Conservation (phyloP, 2,329 filamentous ascomycete genomes). For the Microascus cirrosus region DNA sequence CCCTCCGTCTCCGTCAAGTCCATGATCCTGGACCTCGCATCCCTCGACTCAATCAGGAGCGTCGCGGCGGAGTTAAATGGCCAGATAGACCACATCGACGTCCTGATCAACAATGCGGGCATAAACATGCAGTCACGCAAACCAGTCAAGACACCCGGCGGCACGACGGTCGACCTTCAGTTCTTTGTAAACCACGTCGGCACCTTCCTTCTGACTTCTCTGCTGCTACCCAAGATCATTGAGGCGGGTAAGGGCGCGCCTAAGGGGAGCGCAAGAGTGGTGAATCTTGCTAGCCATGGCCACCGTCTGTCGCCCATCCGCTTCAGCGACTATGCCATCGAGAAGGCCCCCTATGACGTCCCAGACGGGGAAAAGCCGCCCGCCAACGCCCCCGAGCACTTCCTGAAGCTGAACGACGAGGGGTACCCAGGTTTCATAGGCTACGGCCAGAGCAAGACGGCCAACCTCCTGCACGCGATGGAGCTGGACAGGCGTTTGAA, state of each 20-base stretch:
- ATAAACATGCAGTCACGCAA: constrained; percentile 23
- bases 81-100: constrained; percentile 16
- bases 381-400: not conserved
- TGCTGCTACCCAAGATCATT: constrained; percentile 19
- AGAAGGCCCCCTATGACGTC: constrained; percentile 10
- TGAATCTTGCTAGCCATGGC: constrained; percentile 26
- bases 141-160: constrained; percentile 4
- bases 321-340: constrained; percentile 18
- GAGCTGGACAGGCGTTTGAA: constrained; percentile 7
- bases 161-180: constrained; percentile 26
- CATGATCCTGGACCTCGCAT: constrained; percentile 22
- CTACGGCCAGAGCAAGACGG: constrained; percentile 18
- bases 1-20: constrained; percentile 4
- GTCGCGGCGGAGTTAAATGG: constrained; percentile 21
- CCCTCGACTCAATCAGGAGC: constrained; percentile 20
- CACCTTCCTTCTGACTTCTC: constrained; percentile 33
- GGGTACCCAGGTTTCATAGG: constrained; percentile 12
- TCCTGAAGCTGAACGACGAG: constrained; percentile 6
- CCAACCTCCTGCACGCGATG: constrained; percentile 14
- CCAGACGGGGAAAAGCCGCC: constrained; percentile 1
- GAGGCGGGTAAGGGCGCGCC: not conserved
- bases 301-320: constrained; percentile 18
- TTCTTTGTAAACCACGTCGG: constrained; percentile 33
- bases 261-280: constrained; percentile 16
- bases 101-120: constrained; percentile 33